These are phyloP conservation scores for Boletus pseudo-olivaceus DNA, from an alignment of 768 basidiomycete genomes.

Conservation along the genomic window DNA sequence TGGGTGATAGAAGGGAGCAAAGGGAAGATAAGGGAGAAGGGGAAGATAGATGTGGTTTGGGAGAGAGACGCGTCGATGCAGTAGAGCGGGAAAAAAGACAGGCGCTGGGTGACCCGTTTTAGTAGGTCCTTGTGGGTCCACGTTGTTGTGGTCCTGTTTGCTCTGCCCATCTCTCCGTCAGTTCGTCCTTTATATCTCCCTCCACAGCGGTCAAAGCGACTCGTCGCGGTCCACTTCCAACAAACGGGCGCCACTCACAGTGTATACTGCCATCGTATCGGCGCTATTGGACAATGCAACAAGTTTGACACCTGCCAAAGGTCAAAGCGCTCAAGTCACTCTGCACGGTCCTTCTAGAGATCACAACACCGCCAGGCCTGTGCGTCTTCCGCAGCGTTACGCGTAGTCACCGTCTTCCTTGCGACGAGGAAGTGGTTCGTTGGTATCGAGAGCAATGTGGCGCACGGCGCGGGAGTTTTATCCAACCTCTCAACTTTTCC, in stretches of 20 bases:
- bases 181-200: conserved; percentile 9
- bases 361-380: background rate
- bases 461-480: conserved; percentile 7
- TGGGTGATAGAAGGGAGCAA: conserved; percentile 6
- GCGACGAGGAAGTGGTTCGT: background rate
- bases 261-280: conserved; percentile 8
- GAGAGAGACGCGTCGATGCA: conserved; percentile 28
- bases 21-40: background rate
- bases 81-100: conserved; percentile 24
- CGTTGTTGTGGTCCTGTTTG: conserved; percentile 32
- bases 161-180: conserved; percentile 7
- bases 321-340: conserved; percentile 13
- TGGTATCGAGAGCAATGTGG: conserved; percentile 1
- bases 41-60: conserved; percentile 18
- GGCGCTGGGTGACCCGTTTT: conserved; percentile 25
- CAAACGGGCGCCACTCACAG: conserved; percentile 14
- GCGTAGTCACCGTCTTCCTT: background rate
- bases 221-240: background rate
- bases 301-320: conserved; percentile 7
- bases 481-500: too few species aligned
- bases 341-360: background rate
- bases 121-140: conserved; percentile 36
- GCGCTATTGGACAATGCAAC: background rate
- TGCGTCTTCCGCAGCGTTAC: background rate
- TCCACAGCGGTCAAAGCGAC: conserved; percentile 12